A percentile compares a stretch with the other conserved stretches of the same genome.
These are phyloP conservation scores for Boletus huronensis DNA, from an alignment of 768 basidiomycete species.

Conservation along the genomic window DNA sequence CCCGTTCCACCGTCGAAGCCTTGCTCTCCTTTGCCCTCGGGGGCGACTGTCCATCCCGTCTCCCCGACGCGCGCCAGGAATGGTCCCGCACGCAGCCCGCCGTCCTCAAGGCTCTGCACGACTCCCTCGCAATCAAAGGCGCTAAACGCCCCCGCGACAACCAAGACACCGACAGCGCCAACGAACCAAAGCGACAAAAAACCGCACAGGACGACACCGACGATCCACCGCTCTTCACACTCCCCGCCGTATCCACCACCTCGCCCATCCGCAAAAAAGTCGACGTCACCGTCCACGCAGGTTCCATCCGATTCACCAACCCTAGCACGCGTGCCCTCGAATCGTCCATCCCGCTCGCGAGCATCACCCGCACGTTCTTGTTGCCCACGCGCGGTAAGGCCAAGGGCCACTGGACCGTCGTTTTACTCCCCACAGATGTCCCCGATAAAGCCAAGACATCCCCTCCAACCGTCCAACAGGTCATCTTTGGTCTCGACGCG, in stretches of 20 bases:
- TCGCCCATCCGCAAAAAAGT: slow-evolving; percentile 76
- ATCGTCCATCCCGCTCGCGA: slow-evolving; percentile 46
- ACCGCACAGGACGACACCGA: slow-evolving; percentile 21
- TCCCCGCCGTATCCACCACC: slow-evolving; percentile 64
- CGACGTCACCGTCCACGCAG: slow-evolving; percentile 54
- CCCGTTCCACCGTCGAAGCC: slow-evolving; percentile 16
- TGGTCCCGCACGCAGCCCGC: slow-evolving; percentile 26
- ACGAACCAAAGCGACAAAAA: slow-evolving; percentile 18
- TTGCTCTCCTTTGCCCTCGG: slow-evolving; percentile 32
- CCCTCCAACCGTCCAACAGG: slow-evolving; percentile 41
- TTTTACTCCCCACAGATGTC: slow-evolving; percentile 56
- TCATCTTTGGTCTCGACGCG: slow-evolving; percentile 74
- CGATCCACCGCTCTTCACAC: slow-evolving; percentile 50
- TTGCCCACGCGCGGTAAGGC: slow-evolving; percentile 71
- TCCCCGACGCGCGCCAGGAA: slow-evolving; percentile 12
- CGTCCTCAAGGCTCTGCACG: slow-evolving; percentile 21
- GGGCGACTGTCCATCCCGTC: slow-evolving; percentile 20
- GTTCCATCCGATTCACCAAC: slow-evolving; percentile 51
- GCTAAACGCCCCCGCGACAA: slow-evolving; percentile 26
- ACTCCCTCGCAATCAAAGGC: slow-evolving; percentile 3
- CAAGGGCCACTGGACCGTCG: slow-evolving; percentile 70
- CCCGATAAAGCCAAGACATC: slow-evolving; percentile 43
- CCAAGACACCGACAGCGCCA: slow-evolving; percentile 9
- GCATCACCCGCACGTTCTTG: slow-evolving; percentile 60
- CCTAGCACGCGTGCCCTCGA: slow-evolving; percentile 48